Evolutionary conservation across 1,284 basidiomycete genomes (phyloP), one percentile per base, ranked within the genome.

Genomic region (Pyrrhoderma lamaoense): DNA sequence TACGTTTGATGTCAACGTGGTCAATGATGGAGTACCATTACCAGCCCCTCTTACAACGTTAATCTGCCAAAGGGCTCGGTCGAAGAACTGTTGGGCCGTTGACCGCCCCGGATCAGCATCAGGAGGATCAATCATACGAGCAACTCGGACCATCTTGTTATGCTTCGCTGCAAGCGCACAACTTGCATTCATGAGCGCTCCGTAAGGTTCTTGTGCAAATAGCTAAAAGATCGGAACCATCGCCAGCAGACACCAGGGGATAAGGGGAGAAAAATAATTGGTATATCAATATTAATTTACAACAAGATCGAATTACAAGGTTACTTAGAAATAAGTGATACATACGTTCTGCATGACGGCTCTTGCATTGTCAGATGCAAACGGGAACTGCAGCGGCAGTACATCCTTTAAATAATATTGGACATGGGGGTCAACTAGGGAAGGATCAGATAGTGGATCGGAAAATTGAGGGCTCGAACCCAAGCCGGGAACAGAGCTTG

Each of bases 111-210:
- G 70, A 55, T 73, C 74, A 43, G 68, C 64, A 55, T 77, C 76
- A 23, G 73, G 73, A 31, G 72, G 70, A 59, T 82, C 79, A 48
- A 79, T 62, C 18, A 79, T 80, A 58, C 76, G 77, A 19, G 77
- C 73, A 37, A 81, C 73, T 40, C 79, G 80, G 62, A 76, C 72
- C 43, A 76, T 75, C 51, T 75, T 77, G 59, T 75, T 76, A 63
- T 89, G 85, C 42, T 87, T 70, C 60, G 76, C 79, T 35, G 85
- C 78, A 50, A 89, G 71, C n/a, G 87, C 85, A 64, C 80, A 85
- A 37, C 88, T 73, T 9, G 85, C 80, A 61, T 80, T 76, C 2
- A 82, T 76, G 49, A 89, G 73, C 2, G 82, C 72, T 46, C 86
- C 83, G 49, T 74, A 74, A 8, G 83, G 82, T 40, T 86, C 77